phyloP scores from a whole-genome alignment of 371 early-diverging fungal genomes.

The Phascolomyces articulosus region DNA sequence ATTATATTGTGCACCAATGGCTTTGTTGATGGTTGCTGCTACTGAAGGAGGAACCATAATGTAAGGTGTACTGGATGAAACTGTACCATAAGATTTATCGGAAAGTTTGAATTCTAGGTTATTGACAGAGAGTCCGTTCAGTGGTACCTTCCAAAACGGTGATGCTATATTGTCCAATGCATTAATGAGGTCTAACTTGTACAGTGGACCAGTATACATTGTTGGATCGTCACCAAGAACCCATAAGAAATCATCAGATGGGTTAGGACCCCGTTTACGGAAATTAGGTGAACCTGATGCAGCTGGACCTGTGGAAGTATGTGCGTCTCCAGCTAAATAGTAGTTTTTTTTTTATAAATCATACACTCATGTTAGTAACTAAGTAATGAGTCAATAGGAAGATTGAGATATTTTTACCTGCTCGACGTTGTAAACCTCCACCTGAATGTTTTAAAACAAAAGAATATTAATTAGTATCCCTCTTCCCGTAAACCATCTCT shows the following conservation, averaged over 20 bases:
- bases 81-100: slow-evolving; percentile 10
- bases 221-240: slow-evolving; percentile 25
- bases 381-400: background rate
- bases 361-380: too few relatives aligned
- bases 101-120: background rate
- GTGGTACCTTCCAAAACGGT: slow-evolving; percentile 38
- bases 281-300: slow-evolving; percentile 25
- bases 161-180: slow-evolving; percentile 6
- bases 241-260: slow-evolving; percentile 16
- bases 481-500: background rate
- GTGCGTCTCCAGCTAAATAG: slow-evolving; percentile 27
- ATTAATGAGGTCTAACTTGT: slow-evolving; percentile 20
- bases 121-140: slow-evolving; percentile 18
- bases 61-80: slow-evolving; percentile 30
- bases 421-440: slow-evolving; percentile 12
- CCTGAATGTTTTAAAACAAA: background rate
- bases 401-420: slow-evolving; percentile 15
- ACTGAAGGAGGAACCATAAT: slow-evolving; percentile 21
- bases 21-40: slow-evolving; percentile 24
- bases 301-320: slow-evolving; percentile 21
- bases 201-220: slow-evolving; percentile 24
- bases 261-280: slow-evolving; percentile 20
- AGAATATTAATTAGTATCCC: background rate
- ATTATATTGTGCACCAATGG: slow-evolving; percentile 24
- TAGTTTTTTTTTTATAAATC: background rate